Conservation (phyloP, 306 rosid species). For the Vicia sativa region DNA sequence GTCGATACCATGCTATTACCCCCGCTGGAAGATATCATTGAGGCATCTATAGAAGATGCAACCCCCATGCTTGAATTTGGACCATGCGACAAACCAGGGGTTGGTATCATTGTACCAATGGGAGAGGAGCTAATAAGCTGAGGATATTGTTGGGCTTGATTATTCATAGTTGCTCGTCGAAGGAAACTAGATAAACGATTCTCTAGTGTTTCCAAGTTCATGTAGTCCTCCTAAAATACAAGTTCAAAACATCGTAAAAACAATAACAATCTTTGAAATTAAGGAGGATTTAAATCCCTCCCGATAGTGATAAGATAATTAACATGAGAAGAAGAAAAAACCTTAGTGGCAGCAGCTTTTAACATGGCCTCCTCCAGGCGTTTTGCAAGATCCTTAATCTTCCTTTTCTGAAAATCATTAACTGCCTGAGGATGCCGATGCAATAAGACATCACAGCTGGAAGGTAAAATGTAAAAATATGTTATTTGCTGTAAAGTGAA, state of each 20-base stretch:
- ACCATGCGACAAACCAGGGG: constrained; percentile 84
- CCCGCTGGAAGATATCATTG: constrained; percentile 59
- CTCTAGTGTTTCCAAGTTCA: constrained; percentile 77
- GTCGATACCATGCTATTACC: constrained; percentile 53
- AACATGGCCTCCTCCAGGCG: constrained; percentile 84
- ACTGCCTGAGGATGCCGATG: constrained; percentile 50
- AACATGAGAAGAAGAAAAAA: constrained; percentile 33
- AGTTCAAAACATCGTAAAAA: constrained; percentile 39
- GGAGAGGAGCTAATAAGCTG: constrained; percentile 72
- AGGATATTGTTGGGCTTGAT: constrained; percentile 66
- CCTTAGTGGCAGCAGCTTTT: constrained; percentile 67
- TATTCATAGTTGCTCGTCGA: constrained; percentile 46
- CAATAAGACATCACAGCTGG: constrained; percentile 58
- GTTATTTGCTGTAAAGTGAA: constrained; percentile 16
- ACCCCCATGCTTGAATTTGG: constrained; percentile 72
- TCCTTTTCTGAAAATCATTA: constrained; percentile 49
- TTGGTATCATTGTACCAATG: constrained; percentile 86
- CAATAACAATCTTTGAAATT: constrained; percentile 4
- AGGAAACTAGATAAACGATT: constrained; percentile 59
- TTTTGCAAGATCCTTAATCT: constrained; percentile 64
- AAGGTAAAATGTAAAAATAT: constrained; percentile 31
- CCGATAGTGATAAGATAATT: constrained; percentile 20
- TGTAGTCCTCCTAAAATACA: constrained; percentile 74
- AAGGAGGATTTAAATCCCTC: constrained; percentile 11
- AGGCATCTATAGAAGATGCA: constrained; percentile 66